Evolutionary conservation across 1,284 basidiomycete genomes (phyloP).

Genomic region (Porodaedalea pini): DNA sequence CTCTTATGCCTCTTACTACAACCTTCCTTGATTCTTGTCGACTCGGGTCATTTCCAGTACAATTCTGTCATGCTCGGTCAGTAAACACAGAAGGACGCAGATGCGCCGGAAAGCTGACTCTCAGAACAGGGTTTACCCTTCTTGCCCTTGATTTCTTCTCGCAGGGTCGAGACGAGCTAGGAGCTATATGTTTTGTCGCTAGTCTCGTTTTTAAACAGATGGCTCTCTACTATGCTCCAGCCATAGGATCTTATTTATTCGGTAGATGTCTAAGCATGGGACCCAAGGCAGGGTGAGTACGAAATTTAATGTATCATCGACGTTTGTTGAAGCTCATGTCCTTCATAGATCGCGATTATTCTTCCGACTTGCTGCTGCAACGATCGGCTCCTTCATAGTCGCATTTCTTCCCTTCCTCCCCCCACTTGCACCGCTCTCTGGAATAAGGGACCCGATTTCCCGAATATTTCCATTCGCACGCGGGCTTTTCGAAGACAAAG

Average conservation of each 20-base stretch:
- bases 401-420: conserved; percentile 77
- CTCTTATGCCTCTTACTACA: conserved; percentile 76
- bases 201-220: conserved; percentile 94
- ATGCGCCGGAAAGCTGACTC: not conserved
- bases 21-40: conserved; percentile 80
- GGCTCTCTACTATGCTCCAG: conserved; percentile 92
- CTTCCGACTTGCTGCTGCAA: conserved; percentile 60
- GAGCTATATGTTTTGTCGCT: conserved; percentile 78
- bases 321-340: conserved; percentile 11
- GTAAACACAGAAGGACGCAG: conserved; percentile 22
- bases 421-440: conserved; percentile 47
- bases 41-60: conserved; percentile 93
- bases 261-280: conserved; percentile 80
- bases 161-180: conserved; percentile 63
- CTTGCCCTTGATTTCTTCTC: conserved; percentile 70
- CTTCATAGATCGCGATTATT: conserved; percentile 57
- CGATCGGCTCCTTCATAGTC: conserved; percentile 56
- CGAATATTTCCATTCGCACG: conserved; percentile 90
- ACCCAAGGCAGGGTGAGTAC: conserved; percentile 57
- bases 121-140: conserved; percentile 59
- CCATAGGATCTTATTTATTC: conserved; percentile 78
- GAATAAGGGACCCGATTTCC: conserved; percentile 60
- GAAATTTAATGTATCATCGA: not conserved
- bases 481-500: conserved; percentile 94
- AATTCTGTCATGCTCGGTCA: conserved; percentile 86